Conservation (phyloP, 108 stramenopile genomes). For the Skeletonema potamos region DNA sequence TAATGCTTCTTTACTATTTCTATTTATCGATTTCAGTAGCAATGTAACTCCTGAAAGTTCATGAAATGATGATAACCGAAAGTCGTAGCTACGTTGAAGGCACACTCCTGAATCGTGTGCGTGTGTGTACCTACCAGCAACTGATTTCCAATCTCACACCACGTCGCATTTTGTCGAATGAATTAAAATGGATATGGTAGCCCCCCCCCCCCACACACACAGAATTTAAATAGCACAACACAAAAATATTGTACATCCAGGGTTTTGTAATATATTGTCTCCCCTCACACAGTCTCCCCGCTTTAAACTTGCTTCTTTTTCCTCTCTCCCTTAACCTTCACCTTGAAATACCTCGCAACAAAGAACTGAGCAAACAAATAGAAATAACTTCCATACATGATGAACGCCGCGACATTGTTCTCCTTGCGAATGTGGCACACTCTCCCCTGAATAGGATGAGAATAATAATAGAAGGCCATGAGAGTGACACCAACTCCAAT, state of each 20-base stretch:
- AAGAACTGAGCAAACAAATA: constrained; percentile 90
- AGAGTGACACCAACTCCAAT: constrained; percentile 84
- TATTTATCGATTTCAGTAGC: too few relatives aligned
- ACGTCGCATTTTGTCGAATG: not conserved
- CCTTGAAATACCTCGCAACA: constrained; percentile 71
- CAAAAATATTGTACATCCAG: not conserved
- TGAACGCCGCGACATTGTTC: constrained; percentile 84
- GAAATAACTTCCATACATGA: constrained; percentile 92
- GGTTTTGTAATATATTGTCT: not conserved
- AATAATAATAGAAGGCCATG: constrained; percentile 68
- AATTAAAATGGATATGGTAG: not conserved
- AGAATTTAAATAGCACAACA: not conserved
- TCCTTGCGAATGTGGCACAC: constrained; percentile 65
- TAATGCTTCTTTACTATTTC: not conserved
- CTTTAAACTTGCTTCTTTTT: constrained; percentile 43
- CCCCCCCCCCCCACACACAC: too few relatives aligned
- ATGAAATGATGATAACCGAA: not conserved
- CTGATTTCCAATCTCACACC: too few relatives aligned
- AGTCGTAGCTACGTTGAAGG: too few relatives aligned
- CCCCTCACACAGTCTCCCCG: not conserved
- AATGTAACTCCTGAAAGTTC: not conserved
- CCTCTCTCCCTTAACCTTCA: constrained; percentile 49
- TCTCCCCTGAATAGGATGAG: constrained; percentile 32
- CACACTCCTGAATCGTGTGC: too few relatives aligned
- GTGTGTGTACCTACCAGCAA: too few relatives aligned